Conservation (phyloP, 1,284 basidiomycete genomes). For the Cutaneotrichosporon curvatum region DNA sequence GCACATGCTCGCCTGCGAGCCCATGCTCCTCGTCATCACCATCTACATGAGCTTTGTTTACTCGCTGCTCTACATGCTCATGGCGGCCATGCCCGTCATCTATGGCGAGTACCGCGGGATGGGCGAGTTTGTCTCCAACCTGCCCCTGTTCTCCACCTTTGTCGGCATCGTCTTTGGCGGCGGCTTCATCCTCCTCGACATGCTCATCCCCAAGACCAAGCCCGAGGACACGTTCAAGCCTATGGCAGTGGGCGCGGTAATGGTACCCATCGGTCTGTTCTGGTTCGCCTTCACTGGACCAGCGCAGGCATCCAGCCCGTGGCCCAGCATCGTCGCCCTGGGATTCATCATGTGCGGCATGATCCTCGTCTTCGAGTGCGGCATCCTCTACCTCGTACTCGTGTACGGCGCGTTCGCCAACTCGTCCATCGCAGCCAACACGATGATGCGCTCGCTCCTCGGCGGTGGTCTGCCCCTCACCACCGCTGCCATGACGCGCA, state of each 20-base stretch:
- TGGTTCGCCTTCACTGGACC: slow-evolving; percentile 27
- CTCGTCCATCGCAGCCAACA: slow-evolving; percentile 24
- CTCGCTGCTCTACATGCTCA: slow-evolving; percentile 24
- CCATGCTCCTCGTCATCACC: slow-evolving; percentile 20
- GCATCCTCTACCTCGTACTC: slow-evolving; percentile 19
- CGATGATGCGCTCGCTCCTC: slow-evolving; percentile 13
- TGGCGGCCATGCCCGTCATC: slow-evolving; percentile 21
- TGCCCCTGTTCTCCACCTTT: slow-evolving; percentile 17
- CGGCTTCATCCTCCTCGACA: slow-evolving; percentile 17
- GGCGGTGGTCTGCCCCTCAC: slow-evolving; percentile 24
- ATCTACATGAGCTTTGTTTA: slow-evolving; percentile 24
- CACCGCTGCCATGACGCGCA: slow-evolving; percentile 20
- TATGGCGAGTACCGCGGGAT: slow-evolving; percentile 20
- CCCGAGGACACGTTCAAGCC: slow-evolving; percentile 21
- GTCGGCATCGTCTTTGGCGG: slow-evolving; percentile 20
- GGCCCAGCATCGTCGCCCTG: slow-evolving; percentile 20
- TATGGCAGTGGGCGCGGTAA: slow-evolving; percentile 17
- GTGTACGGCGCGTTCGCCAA: slow-evolving; percentile 21
- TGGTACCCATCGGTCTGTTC: slow-evolving; percentile 18
- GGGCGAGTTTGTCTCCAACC: slow-evolving; percentile 1
- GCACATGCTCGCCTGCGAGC: slow-evolving; percentile 20
- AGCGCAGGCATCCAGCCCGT: slow-evolving; percentile 14
- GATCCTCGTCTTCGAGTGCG: slow-evolving; percentile 19
- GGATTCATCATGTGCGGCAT: slow-evolving; percentile 19
- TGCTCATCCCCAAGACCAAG: neutral